phyloP scores from a whole-genome alignment of 176 grass and related monocot genomes.

The Eremochloa ophiuroides region DNA sequence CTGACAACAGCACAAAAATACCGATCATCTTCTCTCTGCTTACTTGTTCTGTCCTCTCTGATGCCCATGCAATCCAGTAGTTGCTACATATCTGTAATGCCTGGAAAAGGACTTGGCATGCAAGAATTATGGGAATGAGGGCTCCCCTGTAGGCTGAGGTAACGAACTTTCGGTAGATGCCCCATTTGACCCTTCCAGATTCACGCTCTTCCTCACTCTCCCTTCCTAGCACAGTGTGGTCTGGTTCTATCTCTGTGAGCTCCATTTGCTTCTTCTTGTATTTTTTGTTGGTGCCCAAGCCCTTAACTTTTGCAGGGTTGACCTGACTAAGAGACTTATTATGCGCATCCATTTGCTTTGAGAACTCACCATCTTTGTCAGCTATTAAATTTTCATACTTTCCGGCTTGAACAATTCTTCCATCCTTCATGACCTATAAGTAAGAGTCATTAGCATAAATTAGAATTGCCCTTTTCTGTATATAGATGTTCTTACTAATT shows the following conservation, averaged over 20 bases:
- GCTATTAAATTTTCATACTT: slow-evolving; percentile 73
- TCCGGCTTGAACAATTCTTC: slow-evolving; percentile 79
- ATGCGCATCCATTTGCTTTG: slow-evolving; percentile 64
- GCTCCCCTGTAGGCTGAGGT: slow-evolving; percentile 64
- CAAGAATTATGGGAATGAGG: slow-evolving; percentile 60
- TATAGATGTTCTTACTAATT: slow-evolving; percentile 1
- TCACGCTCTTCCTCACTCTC: slow-evolving; percentile 73
- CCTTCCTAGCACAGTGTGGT: slow-evolving; percentile 31
- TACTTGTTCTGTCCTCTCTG: slow-evolving; percentile 52
- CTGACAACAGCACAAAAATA: slow-evolving; percentile 63
- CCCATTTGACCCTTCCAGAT: slow-evolving; percentile 78
- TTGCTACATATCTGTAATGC: slow-evolving; percentile 81
- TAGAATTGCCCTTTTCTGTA: background rate
- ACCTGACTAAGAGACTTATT: slow-evolving; percentile 67
- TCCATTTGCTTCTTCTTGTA: slow-evolving; percentile 40
- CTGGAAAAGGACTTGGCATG: slow-evolving; percentile 78
- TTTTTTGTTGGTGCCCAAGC: slow-evolving; percentile 24
- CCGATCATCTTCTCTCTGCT: slow-evolving; percentile 69
- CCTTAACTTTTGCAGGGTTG: slow-evolving; percentile 37
- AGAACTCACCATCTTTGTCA: slow-evolving; percentile 56
- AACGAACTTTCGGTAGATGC: slow-evolving; percentile 69
- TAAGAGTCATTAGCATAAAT: slow-evolving; percentile 8
- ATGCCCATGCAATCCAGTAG: slow-evolving; percentile 93
- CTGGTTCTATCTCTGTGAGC: slow-evolving; percentile 38
- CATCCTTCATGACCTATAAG: slow-evolving; percentile 71